Conservation (phyloP, 2,329 filamentous ascomycete species). For the Domatiomyces globalis region DNA sequence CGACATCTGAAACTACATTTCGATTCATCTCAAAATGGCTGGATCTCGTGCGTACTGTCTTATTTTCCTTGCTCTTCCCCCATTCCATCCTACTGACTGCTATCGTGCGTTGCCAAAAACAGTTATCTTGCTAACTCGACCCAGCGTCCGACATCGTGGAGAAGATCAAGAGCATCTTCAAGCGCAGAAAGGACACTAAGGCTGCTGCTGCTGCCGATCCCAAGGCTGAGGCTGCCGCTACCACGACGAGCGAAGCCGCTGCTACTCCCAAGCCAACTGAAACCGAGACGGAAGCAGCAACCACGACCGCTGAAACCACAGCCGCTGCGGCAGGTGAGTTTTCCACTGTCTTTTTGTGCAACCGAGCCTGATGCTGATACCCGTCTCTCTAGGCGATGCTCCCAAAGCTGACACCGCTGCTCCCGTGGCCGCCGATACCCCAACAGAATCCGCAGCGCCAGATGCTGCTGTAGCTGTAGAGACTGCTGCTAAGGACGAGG, state of each 20-base stretch:
- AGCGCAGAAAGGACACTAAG: constrained; percentile 8
- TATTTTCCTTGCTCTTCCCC: constrained; percentile 9
- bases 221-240: constrained; percentile 9
- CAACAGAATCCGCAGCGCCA: not conserved
- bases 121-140: not conserved
- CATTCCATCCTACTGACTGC: constrained; percentile 18
- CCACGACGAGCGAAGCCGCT: constrained; percentile 7
- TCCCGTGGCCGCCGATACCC: constrained; percentile 9
- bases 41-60: too few species aligned
- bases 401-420: constrained; percentile 5
- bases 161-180: constrained; percentile 18
- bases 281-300: not conserved
- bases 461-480: not conserved
- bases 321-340: not conserved
- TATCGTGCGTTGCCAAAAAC: constrained; percentile 5
- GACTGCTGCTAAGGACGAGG: not conserved
- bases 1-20: too few species aligned
- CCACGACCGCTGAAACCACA: not conserved
- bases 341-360: not conserved
- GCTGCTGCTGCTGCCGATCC: constrained; percentile 4
- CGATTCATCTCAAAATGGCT: too few species aligned
- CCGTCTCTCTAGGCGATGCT: constrained; percentile 6
- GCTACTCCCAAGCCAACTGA: constrained; percentile 10
- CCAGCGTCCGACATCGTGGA: constrained; percentile 17
- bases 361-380: not conserved